Percentiles rank a stretch among this genome's conserved stretches.
Conservation (phyloP, 192 early-diverging fungal species). For the Mortierella alpina region DNA sequence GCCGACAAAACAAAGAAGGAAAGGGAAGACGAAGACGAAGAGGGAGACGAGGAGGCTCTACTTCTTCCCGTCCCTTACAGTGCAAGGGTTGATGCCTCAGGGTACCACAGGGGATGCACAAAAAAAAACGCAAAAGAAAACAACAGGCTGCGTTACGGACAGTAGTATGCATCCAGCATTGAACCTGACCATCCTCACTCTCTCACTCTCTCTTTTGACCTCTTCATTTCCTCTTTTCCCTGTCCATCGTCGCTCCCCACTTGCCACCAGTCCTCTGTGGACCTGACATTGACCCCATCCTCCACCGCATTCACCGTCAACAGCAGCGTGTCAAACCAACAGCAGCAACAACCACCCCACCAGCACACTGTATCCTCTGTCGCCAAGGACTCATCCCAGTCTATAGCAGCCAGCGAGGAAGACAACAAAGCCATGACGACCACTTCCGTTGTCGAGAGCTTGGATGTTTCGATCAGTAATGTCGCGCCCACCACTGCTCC, state of each 20-base stretch:
- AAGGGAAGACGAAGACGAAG: not conserved
- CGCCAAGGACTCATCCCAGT: constrained; percentile 12
- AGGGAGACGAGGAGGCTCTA: too few relatives aligned
- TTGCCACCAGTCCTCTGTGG: constrained; percentile 1
- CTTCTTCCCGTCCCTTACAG: too few relatives aligned
- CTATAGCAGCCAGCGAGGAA: not conserved
- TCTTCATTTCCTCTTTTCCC: not conserved
- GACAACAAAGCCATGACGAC: constrained; percentile 19
- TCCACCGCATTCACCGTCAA: constrained; percentile 6
- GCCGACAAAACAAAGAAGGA: not conserved
- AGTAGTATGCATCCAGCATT: not conserved
- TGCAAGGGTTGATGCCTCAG: too few relatives aligned
- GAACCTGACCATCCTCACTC: not conserved
- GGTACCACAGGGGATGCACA: not conserved
- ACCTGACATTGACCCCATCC: constrained; percentile 29
- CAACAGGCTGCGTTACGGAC: not conserved
- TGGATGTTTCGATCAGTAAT: constrained; percentile 4
- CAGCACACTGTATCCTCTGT: constrained; percentile 11
- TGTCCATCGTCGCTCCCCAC: not conserved
- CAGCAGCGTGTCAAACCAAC: not conserved
- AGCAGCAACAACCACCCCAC: constrained; percentile 11
- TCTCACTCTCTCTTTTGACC: not conserved
- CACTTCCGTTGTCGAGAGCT: constrained; percentile 5
- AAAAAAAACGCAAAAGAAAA: constrained; percentile 5
- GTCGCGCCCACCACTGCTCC: constrained; percentile 1